These are phyloP conservation scores for Sporothrix mexicana DNA, from an alignment of 2,329 filamentous ascomycete species.

Conservation along the genomic window DNA sequence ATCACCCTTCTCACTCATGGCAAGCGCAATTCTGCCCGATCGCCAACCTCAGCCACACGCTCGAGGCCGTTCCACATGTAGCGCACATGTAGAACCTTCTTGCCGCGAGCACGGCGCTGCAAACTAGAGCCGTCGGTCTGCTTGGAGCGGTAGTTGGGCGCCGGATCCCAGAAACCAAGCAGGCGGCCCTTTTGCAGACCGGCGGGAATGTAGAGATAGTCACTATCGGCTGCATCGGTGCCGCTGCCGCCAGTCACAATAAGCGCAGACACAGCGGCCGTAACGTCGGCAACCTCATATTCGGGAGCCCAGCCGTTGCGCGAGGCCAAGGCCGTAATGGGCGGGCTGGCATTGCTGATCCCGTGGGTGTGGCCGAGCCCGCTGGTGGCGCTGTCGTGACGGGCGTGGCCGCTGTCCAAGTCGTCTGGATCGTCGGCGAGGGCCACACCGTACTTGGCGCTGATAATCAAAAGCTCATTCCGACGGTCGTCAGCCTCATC, in stretches of 20 bases:
- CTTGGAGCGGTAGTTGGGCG: conserved; percentile 43
- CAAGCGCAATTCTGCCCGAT: conserved; percentile 47
- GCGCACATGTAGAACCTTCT: conserved; percentile 54
- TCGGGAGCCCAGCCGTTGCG: conserved; percentile 39
- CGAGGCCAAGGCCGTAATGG: conserved; percentile 41
- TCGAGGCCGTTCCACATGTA: conserved; percentile 51
- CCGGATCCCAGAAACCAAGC: conserved; percentile 59
- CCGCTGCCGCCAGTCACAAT: conserved; percentile 42
- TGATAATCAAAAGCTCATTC: conserved; percentile 54
- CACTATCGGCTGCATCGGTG: conserved; percentile 36
- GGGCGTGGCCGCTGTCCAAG: conserved; percentile 38
- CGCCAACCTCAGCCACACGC: conserved; percentile 46
- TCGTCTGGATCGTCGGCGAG: conserved; percentile 34
- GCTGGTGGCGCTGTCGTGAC: conserved; percentile 28
- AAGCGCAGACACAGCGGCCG: conserved; percentile 54
- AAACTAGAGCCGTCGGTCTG: not conserved
- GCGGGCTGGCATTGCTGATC: conserved; percentile 29
- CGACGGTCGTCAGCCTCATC: not conserved
- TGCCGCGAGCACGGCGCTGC: conserved; percentile 35
- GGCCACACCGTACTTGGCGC: conserved; percentile 55
- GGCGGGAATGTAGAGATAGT: conserved; percentile 47
- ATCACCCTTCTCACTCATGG: conserved; percentile 38
- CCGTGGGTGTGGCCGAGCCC: not conserved
- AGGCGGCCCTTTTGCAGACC: conserved; percentile 53
- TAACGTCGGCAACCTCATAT: conserved; percentile 57